A percentile compares a stretch with the other conserved stretches of the same genome.
Conservation (phyloP, 73 alveolate genomes). For the Paramecium bursaria region DNA sequence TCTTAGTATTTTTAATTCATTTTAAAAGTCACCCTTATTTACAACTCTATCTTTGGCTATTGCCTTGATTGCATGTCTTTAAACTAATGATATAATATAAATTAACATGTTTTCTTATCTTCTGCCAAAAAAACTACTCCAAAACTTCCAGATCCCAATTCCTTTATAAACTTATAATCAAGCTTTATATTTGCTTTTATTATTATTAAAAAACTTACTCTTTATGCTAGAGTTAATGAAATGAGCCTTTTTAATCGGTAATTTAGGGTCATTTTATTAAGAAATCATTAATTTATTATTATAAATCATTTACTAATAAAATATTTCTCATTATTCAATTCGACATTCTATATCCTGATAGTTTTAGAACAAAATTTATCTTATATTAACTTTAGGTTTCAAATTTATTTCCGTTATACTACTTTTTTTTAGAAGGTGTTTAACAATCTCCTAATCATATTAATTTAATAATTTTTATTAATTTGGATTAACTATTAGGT, state of each 20-base stretch:
- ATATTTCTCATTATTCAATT: too few species aligned
- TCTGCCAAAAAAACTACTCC: slow-evolving; percentile 77
- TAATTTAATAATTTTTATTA: too few species aligned
- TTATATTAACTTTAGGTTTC: too few species aligned
- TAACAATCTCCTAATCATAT: too few species aligned
- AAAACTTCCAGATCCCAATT: slow-evolving; percentile 85
- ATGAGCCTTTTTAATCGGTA: slow-evolving; percentile 30
- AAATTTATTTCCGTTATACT: too few species aligned
- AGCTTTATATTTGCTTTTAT: slow-evolving; percentile 71
- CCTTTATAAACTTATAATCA: slow-evolving; percentile 72
- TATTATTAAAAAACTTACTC: neutral
- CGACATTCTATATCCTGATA: too few species aligned
- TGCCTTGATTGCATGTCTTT: slow-evolving; percentile 78
- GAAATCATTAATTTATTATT: too few species aligned
- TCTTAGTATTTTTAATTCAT: slow-evolving; percentile 78
- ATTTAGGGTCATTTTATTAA: too few species aligned
- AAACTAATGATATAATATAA: slow-evolving; percentile 41
- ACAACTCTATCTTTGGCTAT: slow-evolving; percentile 75
- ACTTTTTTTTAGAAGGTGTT: too few species aligned
- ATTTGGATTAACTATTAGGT: too few species aligned
- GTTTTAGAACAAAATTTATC: too few species aligned
- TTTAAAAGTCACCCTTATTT: slow-evolving; percentile 75
- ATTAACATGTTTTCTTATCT: slow-evolving; percentile 72
- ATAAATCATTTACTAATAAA: too few species aligned
- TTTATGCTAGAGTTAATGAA: slow-evolving; percentile 42